Conservation (phyloP, 1,284 basidiomycete genomes). For the Apiotrichum akiyoshidainum region DNA sequence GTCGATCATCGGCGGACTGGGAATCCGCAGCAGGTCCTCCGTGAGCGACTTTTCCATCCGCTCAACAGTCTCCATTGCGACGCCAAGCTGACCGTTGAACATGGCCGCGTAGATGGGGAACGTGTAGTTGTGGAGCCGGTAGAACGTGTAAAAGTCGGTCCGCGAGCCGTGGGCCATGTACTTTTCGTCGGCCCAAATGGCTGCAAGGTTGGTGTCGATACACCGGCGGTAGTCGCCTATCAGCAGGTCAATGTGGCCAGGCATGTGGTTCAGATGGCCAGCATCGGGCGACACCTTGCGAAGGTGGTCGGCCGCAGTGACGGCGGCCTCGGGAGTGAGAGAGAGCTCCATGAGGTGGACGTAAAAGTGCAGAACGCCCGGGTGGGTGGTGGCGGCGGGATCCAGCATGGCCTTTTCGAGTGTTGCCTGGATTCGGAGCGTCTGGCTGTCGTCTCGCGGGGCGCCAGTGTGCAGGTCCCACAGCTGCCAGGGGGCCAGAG, state of each 20-base stretch:
- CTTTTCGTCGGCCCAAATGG: constrained; percentile 37
- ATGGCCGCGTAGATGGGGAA: constrained; percentile 44
- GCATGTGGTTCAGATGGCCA: constrained; percentile 46
- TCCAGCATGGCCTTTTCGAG: constrained; percentile 30
- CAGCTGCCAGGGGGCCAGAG: constrained; percentile 39
- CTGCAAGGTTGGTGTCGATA: constrained; percentile 31
- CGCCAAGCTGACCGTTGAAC: constrained; percentile 38
- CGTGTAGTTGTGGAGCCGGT: constrained; percentile 41
- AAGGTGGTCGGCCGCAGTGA: constrained; percentile 33
- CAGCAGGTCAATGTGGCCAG: constrained; percentile 43
- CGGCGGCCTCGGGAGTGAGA: constrained; percentile 34
- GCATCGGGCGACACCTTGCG: constrained; percentile 37
- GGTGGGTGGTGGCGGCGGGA: constrained; percentile 24
- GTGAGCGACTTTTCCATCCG: constrained; percentile 32
- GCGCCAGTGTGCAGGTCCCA: constrained; percentile 42
- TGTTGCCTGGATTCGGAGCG: constrained; percentile 27
- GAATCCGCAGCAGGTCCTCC: constrained; percentile 26
- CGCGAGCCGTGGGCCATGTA: constrained; percentile 22
- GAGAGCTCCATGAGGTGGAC: constrained; percentile 47
- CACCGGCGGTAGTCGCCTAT: constrained; percentile 44
- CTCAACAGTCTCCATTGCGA: constrained; percentile 32
- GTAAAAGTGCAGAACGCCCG: constrained; percentile 43
- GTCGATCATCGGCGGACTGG: constrained; percentile 31
- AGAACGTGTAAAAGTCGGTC: constrained; percentile 38
- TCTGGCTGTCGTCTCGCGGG: constrained; percentile 20